Evolutionary conservation across 208 protist genomes (phyloP).

Genomic region (Crithidia fasciculata): DNA sequence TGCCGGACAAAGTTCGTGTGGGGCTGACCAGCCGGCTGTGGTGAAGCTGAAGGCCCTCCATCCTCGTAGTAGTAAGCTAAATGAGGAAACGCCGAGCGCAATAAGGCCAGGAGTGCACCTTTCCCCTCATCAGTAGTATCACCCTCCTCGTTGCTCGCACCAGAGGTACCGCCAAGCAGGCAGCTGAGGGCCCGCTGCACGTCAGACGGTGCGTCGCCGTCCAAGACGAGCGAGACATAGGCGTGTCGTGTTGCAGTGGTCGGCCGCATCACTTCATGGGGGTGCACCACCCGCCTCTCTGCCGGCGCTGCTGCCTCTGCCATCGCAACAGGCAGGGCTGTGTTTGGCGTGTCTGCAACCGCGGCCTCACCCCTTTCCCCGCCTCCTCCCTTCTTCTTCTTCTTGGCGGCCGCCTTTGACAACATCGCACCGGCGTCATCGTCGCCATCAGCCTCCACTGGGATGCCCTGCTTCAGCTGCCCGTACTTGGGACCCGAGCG

Average conservation of each 20-base stretch:
- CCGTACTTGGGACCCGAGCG: constrained; percentile 71
- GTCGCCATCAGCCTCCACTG: constrained; percentile 45
- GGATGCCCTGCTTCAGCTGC: constrained; percentile 63
- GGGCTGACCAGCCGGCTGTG: background rate
- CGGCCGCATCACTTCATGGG: constrained; percentile 57
- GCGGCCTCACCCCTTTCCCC: background rate
- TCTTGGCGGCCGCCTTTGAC: background rate
- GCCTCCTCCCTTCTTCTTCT: background rate
- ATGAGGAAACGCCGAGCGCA: constrained; percentile 29
- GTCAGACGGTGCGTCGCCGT: constrained; percentile 54
- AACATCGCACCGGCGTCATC: background rate
- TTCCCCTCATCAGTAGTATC: background rate
- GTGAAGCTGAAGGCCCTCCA: background rate
- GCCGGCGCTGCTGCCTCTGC: background rate
- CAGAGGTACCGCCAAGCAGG: constrained; percentile 37
- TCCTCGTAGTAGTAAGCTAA: constrained; percentile 19
- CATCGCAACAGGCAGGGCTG: background rate
- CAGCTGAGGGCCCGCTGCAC: constrained; percentile 44
- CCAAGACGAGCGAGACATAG: constrained; percentile 81
- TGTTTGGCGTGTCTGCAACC: background rate
- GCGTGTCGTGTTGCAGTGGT: constrained; percentile 55
- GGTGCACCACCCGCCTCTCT: constrained; percentile 41
- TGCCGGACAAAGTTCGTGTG: background rate
- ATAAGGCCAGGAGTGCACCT: constrained; percentile 17
- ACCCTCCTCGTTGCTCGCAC: background rate